Base-by-base conservation (phyloP, 108 stramenopile species). In the Seminavis robusta region DNA sequence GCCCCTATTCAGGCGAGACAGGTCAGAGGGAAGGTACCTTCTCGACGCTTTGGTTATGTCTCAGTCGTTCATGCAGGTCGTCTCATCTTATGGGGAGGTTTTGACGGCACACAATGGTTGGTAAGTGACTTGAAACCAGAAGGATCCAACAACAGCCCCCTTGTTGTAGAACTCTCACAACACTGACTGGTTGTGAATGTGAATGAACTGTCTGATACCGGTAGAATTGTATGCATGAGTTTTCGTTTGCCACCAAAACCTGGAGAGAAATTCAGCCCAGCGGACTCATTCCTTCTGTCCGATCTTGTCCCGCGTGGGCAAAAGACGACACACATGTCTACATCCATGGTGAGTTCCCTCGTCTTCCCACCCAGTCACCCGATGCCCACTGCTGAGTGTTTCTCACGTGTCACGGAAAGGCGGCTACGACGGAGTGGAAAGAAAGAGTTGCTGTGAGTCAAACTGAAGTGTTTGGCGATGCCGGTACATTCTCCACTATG, bases 361-460 rank as follows among this genome's bases (percentile, higher is more conserved):
- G 28, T 41, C 40, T 25, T 34, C 17, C 6, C n/a, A 19, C 36
- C 25, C n/a, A 20, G 3, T 7, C 19, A n/a, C n/a, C 0, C 0
- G 13, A 11, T 0, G 37, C 37, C 11, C 37, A 8, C n/a, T 24
- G 16, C 37, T 17, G 2, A 33, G 24, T 1, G 4, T 16, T 0
- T 17, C 15, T 29, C 20, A 17, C 36, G 9, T 11, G 10, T 10
- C 7, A 7, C 17, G 43, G 17, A n/a, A n/a, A 2, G 41, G 42
- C 33, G 95, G 93, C 3, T 94, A 94, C 49, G 95, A 94, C 63
- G 95, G 95, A 9, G 84, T 94, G 13, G 90, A 96, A 59, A 65
- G 95, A 5, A 94, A 94, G 69, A 75, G 83, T 19, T 93, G 94
- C 43, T 93, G n/a, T n/a, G n/a, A n/a, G n/a, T n/a, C n/a, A n/a